A percentile compares a stretch with the other conserved stretches of the same genome.
Conservation (phyloP, 192 early-diverging fungal species). For the Allomyces javanicus region DNA sequence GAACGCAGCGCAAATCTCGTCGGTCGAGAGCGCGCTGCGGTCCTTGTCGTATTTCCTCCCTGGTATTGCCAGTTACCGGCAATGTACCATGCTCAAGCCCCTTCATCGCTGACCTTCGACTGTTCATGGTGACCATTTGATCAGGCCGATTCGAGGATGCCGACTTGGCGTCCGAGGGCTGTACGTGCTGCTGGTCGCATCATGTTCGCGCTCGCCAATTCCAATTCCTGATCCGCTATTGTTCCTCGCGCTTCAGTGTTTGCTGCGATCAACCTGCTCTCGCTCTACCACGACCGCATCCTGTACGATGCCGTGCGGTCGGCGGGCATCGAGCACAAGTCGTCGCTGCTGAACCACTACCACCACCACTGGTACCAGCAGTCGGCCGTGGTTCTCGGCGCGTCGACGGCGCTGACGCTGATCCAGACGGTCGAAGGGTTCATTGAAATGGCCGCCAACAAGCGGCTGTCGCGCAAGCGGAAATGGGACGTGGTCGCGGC, state of each 20-base stretch:
- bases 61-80: conserved; percentile 19
- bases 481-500: conserved; percentile 38
- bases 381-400: conserved; percentile 24
- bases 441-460: conserved; percentile 55
- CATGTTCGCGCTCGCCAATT: neutral
- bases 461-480: conserved; percentile 34
- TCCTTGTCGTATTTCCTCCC: conserved; percentile 80
- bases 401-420: conserved; percentile 42
- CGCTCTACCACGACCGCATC: conserved; percentile 73
- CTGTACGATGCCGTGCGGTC: conserved; percentile 10
- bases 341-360: neutral
- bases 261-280: conserved; percentile 55
- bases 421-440: conserved; percentile 54
- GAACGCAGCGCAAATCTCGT: conserved; percentile 72
- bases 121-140: neutral
- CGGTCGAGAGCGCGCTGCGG: conserved; percentile 67
- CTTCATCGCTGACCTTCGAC: neutral
- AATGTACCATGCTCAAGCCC: neutral
- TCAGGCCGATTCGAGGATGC: conserved; percentile 77
- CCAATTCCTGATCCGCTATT: neutral
- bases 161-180: conserved; percentile 74
- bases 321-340: neutral
- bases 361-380: conserved; percentile 1
- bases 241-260: conserved; percentile 29
- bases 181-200: conserved; percentile 7